These are phyloP conservation scores for Escallonia rubra DNA, from an alignment of 129 eudicot genomes.

Conservation along the genomic window DNA sequence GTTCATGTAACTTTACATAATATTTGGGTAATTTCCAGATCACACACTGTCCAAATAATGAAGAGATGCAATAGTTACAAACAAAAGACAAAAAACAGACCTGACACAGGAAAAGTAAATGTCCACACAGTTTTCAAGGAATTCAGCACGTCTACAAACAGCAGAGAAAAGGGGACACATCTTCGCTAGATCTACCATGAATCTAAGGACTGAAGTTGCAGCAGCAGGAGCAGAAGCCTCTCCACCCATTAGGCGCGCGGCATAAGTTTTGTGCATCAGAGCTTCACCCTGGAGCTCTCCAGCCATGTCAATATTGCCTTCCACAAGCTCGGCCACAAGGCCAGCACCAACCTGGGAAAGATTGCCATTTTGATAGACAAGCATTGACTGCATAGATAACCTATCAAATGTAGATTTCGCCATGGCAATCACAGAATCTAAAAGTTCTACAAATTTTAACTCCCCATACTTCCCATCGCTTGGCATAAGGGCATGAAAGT, in stretches of 20 bases:
- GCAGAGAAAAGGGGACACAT: constrained; percentile 84
- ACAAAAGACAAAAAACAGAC: constrained; percentile 31
- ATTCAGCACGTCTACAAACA: constrained; percentile 77
- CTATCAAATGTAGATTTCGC: constrained; percentile 90
- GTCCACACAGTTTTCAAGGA: constrained; percentile 88
- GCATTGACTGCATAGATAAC: constrained; percentile 64
- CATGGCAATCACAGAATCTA: constrained; percentile 90
- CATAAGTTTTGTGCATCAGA: constrained; percentile 97
- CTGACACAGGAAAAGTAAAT: constrained; percentile 94
- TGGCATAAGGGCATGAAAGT: constrained; percentile 93
- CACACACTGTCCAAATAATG: background rate
- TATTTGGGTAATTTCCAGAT: background rate
- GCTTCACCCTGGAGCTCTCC: constrained; percentile 99
- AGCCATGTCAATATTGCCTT: constrained; percentile 63
- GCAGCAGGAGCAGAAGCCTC: constrained; percentile 96
- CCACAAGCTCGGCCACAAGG: constrained; percentile 79
- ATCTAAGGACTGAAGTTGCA: constrained; percentile 89
- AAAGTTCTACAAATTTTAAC: constrained; percentile 74
- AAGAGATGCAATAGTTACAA: background rate
- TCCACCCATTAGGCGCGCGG: constrained; percentile 99
- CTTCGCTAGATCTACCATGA: constrained; percentile 95
- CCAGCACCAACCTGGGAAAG: constrained; percentile 72
- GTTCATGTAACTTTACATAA: too few species aligned
- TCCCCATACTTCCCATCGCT: constrained; percentile 68
- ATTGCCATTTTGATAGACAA: constrained; percentile 76